These are phyloP conservation scores for Fusarium multiceps DNA, from an alignment of 2,329 filamentous ascomycete genomes.

Conservation along the genomic window DNA sequence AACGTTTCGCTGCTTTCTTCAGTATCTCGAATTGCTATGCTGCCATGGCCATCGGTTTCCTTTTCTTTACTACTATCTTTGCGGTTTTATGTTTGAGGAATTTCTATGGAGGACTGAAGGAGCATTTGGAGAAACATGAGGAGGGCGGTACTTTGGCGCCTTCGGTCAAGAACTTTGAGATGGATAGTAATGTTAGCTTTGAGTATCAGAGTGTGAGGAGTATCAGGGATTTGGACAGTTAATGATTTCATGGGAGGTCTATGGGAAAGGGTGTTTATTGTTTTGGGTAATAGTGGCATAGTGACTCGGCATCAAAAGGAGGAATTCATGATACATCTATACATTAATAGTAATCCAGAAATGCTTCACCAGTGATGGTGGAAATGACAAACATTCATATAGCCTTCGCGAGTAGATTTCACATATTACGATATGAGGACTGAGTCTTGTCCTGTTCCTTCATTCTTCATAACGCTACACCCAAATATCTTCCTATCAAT, in stretches of 20 bases:
- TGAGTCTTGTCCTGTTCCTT: too few species aligned
- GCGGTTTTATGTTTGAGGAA: background rate
- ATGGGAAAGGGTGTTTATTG: accelerated
- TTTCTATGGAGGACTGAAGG: conserved; percentile 2
- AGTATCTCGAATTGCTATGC: background rate
- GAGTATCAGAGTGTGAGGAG: background rate
- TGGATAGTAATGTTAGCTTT: background rate
- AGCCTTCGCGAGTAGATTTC: too few species aligned
- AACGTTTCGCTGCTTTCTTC: accelerated
- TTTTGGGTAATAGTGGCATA: background rate
- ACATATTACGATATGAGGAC: too few species aligned
- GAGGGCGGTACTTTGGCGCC: background rate
- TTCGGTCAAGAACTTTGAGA: conserved; percentile 4
- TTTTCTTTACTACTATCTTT: background rate
- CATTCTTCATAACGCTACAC: too few species aligned
- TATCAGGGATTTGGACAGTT: background rate
- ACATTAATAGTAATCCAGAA: background rate
- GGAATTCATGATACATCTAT: background rate
- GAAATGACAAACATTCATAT: too few species aligned
- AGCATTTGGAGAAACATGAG: conserved; percentile 1
- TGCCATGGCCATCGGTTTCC: background rate
- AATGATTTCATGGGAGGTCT: background rate
- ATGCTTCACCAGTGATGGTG: too few species aligned
- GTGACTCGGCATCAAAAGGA: background rate
- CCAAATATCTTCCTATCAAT: too few species aligned